phyloP scores from a whole-genome alignment of 2,329 filamentous ascomycete genomes.

The Xylariaceae sp. region DNA sequence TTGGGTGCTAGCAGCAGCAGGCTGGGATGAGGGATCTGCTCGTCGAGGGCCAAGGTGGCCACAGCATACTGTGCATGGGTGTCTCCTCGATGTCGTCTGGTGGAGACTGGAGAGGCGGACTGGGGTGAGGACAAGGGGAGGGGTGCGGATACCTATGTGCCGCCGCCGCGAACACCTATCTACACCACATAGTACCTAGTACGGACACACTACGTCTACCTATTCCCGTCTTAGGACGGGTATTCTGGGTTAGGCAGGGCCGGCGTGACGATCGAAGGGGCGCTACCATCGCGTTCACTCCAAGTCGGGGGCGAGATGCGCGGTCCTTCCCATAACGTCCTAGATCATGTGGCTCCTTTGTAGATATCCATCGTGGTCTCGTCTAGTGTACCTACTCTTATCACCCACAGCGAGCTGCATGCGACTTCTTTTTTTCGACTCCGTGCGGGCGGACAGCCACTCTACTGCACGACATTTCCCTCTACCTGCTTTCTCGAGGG shows the following conservation, averaged over 20 bases:
- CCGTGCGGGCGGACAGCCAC: slow-evolving; percentile 9
- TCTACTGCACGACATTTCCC: slow-evolving; percentile 19
- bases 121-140: slow-evolving; percentile 2
- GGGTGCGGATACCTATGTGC: slow-evolving; percentile 8
- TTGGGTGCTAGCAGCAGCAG: slow-evolving; percentile 1
- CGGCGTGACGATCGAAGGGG: slow-evolving; percentile 8
- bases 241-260: slow-evolving; percentile 4
- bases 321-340: slow-evolving; percentile 19
- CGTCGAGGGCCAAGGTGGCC: slow-evolving; percentile 1
- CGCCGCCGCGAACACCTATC: slow-evolving; percentile 13
- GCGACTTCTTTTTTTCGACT: slow-evolving; percentile 11
- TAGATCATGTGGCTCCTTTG: slow-evolving; percentile 5
- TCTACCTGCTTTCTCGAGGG: not conserved
- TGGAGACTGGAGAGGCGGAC: too few species aligned
- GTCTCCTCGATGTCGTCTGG: slow-evolving; percentile 12
- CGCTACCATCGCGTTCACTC: too few species aligned
- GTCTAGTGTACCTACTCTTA: too few species aligned
- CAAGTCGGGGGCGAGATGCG: slow-evolving; percentile 19
- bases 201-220: slow-evolving; percentile 1
- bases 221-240: slow-evolving; percentile 19
- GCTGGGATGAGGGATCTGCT: slow-evolving; percentile 4
- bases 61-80: not conserved
- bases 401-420: slow-evolving; percentile 8
- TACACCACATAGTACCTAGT: not conserved
- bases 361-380: slow-evolving; percentile 1